Percentiles rank a stretch among this genome's conserved stretches.
Conservation (phyloP, 148 eudicot species). For the Camellia granthamiana region DNA sequence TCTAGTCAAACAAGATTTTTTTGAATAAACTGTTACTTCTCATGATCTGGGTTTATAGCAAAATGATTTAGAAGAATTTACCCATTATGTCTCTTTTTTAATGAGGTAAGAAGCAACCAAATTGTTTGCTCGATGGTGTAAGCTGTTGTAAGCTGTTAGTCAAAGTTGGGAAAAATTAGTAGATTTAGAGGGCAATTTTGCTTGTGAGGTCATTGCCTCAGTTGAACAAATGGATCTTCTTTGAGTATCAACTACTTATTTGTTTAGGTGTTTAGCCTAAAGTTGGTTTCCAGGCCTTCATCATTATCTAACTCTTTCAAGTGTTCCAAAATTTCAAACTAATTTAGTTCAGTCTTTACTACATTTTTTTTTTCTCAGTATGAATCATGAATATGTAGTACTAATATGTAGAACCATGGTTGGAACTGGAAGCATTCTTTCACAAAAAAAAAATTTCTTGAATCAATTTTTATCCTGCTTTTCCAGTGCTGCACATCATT, state of each 20-base stretch:
- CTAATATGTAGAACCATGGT: neutral
- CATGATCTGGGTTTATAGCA: constrained; percentile 8
- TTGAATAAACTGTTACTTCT: neutral
- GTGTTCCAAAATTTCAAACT: neutral
- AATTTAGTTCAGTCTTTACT: neutral
- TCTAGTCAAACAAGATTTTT: neutral
- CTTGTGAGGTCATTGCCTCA: neutral
- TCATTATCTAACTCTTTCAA: neutral
- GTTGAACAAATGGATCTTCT: neutral
- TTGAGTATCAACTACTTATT: neutral
- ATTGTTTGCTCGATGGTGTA: neutral
- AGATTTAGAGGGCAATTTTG: neutral
- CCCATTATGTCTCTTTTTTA: neutral
- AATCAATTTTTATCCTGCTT: neutral
- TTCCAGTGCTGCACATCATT: constrained; percentile 85
- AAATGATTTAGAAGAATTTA: neutral
- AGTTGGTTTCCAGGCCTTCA: neutral
- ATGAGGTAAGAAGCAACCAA: neutral
- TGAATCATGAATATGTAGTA: neutral
- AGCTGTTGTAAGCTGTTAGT: neutral
- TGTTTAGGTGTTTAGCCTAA: neutral
- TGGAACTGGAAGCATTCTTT: too few species aligned
- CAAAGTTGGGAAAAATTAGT: neutral
- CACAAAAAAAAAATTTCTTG: too few species aligned
- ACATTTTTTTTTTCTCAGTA: neutral